Evolutionary conservation across 2,329 filamentous ascomycete genomes (phyloP).

Genomic region (Madurella mycetomatis): DNA sequence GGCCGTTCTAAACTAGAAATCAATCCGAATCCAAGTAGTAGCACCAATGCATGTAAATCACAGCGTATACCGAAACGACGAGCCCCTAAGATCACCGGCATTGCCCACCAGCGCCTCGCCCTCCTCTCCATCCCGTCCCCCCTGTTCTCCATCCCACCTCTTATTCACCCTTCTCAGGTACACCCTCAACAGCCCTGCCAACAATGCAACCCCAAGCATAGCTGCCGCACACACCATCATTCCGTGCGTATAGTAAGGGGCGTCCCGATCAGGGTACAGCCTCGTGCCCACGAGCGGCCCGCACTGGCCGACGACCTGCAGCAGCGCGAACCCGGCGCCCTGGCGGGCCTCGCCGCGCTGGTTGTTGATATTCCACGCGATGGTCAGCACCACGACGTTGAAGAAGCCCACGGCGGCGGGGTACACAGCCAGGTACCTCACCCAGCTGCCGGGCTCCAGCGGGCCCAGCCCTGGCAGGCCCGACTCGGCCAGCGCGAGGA

Average conservation of each 20-base stretch:
- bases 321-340: constrained; percentile 70
- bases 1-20: background rate
- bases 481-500: constrained; percentile 56
- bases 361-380: constrained; percentile 88
- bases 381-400: constrained; percentile 74
- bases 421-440: constrained; percentile 71
- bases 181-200: constrained; percentile 52
- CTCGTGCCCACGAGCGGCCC: constrained; percentile 68
- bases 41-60: background rate
- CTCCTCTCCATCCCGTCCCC: background rate
- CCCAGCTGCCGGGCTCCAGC: constrained; percentile 30
- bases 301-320: constrained; percentile 78
- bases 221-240: constrained; percentile 60
- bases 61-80: constrained; percentile 17
- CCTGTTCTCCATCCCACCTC: constrained; percentile 7
- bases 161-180: constrained; percentile 11
- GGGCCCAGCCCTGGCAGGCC: constrained; percentile 31
- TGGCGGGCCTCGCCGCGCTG: constrained; percentile 64
- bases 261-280: constrained; percentile 57
- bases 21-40: background rate
- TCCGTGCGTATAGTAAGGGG: constrained; percentile 57
- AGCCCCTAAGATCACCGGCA: background rate
- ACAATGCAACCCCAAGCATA: constrained; percentile 56
- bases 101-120: constrained; percentile 12
- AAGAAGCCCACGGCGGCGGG: constrained; percentile 80